phyloP scores from a whole-genome alignment of 2,329 filamentous ascomycete species.

The Hysterium pulicare region DNA sequence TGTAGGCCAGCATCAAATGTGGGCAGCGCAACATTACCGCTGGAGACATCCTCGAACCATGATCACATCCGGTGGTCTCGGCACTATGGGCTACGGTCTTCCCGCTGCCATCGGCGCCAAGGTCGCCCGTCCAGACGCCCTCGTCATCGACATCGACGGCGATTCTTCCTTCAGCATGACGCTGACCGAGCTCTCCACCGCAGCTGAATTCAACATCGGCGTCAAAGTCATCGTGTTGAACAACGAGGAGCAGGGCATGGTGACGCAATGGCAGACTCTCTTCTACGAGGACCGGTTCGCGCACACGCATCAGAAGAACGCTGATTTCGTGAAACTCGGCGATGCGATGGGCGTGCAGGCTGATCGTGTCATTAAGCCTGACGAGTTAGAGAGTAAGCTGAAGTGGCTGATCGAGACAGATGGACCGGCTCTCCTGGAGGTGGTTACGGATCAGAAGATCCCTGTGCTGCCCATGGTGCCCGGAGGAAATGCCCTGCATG shows the following conservation, averaged over 20 bases:
- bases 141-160: constrained; percentile 94
- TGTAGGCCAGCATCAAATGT: constrained; percentile 99
- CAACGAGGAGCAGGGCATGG: constrained; percentile 98
- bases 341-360: constrained; percentile 87
- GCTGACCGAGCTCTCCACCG: constrained; percentile 88
- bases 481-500: constrained; percentile 78
- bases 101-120: constrained; percentile 95
- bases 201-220: constrained; percentile 92
- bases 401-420: constrained; percentile 82
- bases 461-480: constrained; percentile 98
- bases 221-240: constrained; percentile 94
- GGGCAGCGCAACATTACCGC: constrained; percentile 93
- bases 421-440: constrained; percentile 89
- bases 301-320: constrained; percentile 91
- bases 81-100: constrained; percentile 94
- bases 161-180: constrained; percentile 99
- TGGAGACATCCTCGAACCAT: constrained; percentile 90
- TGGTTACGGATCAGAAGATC: constrained; percentile 84
- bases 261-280: constrained; percentile 96
- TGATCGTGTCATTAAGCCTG: constrained; percentile 67
- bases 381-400: constrained; percentile 72
- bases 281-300: constrained; percentile 94
- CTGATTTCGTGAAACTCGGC: constrained; percentile 90
- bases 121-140: constrained; percentile 74
- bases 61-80: constrained; percentile 93